Conservation (phyloP, 2,329 filamentous ascomycete genomes). For the Emmonsiellopsis sp. region DNA sequence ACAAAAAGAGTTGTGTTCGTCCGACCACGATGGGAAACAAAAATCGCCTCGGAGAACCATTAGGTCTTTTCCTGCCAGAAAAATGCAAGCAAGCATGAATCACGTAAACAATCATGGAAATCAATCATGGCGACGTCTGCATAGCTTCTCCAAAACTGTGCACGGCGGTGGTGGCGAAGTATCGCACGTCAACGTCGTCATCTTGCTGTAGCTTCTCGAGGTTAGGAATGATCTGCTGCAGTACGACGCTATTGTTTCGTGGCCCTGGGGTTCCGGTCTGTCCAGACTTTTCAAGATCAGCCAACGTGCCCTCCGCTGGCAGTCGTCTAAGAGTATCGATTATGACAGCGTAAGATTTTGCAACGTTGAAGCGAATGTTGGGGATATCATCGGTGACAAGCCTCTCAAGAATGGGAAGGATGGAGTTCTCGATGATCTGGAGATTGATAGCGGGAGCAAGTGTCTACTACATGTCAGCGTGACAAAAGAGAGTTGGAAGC, state of each 20-base stretch:
- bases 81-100: background rate
- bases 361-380: conserved; percentile 99
- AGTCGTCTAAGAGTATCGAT: conserved; percentile 87
- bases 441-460: conserved; percentile 87
- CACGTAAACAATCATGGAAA: background rate
- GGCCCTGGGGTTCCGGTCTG: conserved; percentile 49
- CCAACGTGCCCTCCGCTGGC: conserved; percentile 78
- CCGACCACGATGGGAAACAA: no score
- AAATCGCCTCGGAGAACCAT: no score
- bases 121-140: conserved; percentile 42
- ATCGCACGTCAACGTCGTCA: conserved; percentile 94
- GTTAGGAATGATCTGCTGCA: conserved; percentile 77
- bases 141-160: conserved; percentile 46
- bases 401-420: conserved; percentile 92
- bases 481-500: background rate
- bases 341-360: conserved; percentile 88
- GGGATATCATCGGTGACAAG: conserved; percentile 91
- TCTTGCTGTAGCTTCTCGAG: conserved; percentile 94
- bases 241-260: conserved; percentile 69
- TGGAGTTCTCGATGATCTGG: conserved; percentile 84
- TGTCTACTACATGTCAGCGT: conserved; percentile 52
- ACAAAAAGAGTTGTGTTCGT: no score
- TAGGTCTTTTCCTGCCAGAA: no score
- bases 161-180: conserved; percentile 88
- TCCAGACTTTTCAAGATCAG: conserved; percentile 73